Evolutionary conservation across 2,329 filamentous ascomycete species (phyloP).

Genomic region (Fusarium denticulatum): DNA sequence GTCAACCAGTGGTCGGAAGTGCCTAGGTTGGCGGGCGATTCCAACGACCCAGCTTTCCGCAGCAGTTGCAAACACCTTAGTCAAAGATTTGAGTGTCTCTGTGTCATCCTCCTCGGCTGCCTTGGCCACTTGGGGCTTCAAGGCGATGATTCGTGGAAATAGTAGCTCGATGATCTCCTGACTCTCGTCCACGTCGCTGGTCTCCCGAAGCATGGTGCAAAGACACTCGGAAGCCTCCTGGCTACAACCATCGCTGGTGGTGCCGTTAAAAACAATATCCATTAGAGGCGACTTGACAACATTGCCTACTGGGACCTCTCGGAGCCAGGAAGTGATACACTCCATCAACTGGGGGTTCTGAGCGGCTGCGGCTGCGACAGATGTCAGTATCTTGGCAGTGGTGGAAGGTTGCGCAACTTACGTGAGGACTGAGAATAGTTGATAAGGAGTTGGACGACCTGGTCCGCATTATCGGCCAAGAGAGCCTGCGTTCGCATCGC

Average conservation of each 20-base stretch:
- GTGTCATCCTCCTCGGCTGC: constrained; percentile 82
- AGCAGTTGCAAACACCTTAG: constrained; percentile 89
- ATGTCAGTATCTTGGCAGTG: constrained; percentile 27
- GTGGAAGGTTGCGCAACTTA: constrained; percentile 56
- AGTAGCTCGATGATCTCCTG: constrained; percentile 82
- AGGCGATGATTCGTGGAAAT: constrained; percentile 80
- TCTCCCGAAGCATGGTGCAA: constrained; percentile 91
- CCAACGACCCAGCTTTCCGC: constrained; percentile 94
- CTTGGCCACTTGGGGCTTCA: constrained; percentile 80
- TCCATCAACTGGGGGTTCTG: constrained; percentile 92
- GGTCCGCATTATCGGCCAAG: constrained; percentile 86
- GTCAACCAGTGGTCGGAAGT: constrained; percentile 88
- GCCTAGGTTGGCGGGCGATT: constrained; percentile 82
- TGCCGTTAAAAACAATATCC: constrained; percentile 79
- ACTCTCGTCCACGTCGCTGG: constrained; percentile 91
- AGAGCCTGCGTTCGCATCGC: constrained; percentile 85
- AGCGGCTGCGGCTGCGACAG: constrained; percentile 71
- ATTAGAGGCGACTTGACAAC: constrained; percentile 89
- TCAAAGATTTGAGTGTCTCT: constrained; percentile 87
- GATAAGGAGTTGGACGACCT: constrained; percentile 87
- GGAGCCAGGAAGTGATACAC: constrained; percentile 95
- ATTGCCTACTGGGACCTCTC: constrained; percentile 85
- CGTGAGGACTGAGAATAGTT: constrained; percentile 93
- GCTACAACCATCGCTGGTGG: constrained; percentile 80
- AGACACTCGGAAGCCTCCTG: constrained; percentile 92